phyloP scores from a whole-genome alignment of 2,329 filamentous ascomycete species.

The Paramyrothecium sp. region DNA sequence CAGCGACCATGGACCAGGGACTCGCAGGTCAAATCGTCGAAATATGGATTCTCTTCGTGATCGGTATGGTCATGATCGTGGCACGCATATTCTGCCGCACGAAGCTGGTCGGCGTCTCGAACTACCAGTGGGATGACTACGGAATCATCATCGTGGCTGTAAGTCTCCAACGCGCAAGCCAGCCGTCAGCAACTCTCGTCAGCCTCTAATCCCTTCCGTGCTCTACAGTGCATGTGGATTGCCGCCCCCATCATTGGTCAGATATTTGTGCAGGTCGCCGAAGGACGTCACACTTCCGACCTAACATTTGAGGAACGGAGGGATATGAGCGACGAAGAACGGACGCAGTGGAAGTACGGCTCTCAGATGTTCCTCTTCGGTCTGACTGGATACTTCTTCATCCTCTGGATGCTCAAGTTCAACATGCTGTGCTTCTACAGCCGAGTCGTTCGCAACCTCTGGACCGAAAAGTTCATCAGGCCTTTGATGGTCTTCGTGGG shows the following conservation, averaged over 20 bases:
- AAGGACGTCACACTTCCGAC: conserved; percentile 25
- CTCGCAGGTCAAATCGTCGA: conserved; percentile 20
- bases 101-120: conserved; percentile 27
- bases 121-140: conserved; percentile 32
- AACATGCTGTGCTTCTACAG: conserved; percentile 39
- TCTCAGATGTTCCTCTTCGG: conserved; percentile 34
- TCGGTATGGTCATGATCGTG: conserved; percentile 28
- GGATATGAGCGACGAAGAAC: conserved; percentile 24
- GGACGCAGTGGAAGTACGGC: conserved; percentile 23
- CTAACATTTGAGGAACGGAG: conserved; percentile 27
- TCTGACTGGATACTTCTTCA: conserved; percentile 27
- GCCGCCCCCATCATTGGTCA: conserved; percentile 16
- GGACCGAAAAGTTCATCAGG: conserved; percentile 32
- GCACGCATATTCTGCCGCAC: conserved; percentile 28
- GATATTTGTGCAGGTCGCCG: conserved; percentile 23
- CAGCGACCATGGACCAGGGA: no score
- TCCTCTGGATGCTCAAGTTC: conserved; percentile 38
- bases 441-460: conserved; percentile 30
- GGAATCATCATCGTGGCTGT: conserved; percentile 13
- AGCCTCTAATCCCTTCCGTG: background rate
- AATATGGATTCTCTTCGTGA: conserved; percentile 33
- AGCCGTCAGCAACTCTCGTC: no score
- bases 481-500: conserved; percentile 29
- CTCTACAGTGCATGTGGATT: conserved; percentile 13
- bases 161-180: no score